Percentiles rank a stretch among this genome's conserved stretches.
These are phyloP conservation scores for Talaromyces islandicus DNA, from an alignment of 2,329 filamentous ascomycete genomes.

Conservation along the genomic window DNA sequence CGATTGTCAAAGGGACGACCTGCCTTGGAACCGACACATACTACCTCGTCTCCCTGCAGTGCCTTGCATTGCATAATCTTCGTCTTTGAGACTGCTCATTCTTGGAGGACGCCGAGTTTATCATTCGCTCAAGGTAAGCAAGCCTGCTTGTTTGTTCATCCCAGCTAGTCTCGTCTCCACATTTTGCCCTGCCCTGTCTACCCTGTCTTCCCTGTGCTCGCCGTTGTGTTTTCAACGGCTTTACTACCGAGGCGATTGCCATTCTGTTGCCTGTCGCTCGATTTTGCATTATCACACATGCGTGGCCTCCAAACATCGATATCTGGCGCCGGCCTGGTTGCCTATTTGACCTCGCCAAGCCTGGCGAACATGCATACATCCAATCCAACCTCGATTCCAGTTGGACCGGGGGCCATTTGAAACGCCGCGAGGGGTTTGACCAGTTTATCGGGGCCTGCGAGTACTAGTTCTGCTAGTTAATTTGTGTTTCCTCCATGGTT, in stretches of 20 bases:
- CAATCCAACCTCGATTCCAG: neutral
- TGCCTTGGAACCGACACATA: neutral
- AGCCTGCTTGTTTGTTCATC: neutral
- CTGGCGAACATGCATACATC: neutral
- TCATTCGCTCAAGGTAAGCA: neutral
- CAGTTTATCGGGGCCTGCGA: neutral
- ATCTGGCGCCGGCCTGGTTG: neutral
- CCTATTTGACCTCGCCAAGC: neutral
- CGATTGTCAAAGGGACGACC: neutral
- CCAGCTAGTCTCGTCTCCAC: neutral
- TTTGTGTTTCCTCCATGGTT: neutral
- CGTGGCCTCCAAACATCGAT: neutral
- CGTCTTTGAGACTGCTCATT: neutral
- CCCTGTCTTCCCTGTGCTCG: neutral
- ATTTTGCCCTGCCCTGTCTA: neutral
- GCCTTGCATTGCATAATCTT: neutral
- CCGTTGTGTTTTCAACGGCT: neutral
- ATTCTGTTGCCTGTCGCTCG: neutral
- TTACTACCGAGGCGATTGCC: neutral
- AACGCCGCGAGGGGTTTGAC: neutral
- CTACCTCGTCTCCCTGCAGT: too few species aligned
- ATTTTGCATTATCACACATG: neutral
- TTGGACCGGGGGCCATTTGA: neutral
- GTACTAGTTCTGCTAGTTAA: neutral
- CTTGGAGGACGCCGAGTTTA: neutral